Evolutionary conservation across 495 filamentous ascomycete genomes (phyloP).

Genomic region (Aspergillus taichungensis): DNA sequence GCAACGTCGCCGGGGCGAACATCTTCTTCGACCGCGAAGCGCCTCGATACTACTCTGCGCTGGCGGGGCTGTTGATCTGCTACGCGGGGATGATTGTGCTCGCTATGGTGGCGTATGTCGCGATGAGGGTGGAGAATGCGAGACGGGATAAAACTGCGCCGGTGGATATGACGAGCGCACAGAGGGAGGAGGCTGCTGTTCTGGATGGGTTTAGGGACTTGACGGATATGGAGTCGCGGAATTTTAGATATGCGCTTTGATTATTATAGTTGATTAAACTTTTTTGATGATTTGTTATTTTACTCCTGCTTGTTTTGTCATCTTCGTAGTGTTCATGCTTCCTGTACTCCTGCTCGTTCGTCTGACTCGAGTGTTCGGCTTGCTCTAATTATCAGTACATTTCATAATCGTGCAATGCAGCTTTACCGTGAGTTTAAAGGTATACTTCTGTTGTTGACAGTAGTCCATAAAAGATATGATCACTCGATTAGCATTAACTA

Average conservation of each 20-base stretch:
- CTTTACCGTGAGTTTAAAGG: no score
- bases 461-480: no score
- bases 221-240: conserved; percentile 38
- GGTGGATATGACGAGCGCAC: conserved; percentile 4
- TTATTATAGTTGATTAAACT: neutral
- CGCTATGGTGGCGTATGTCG: conserved; percentile 11
- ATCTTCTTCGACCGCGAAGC: conserved; percentile 30
- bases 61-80: conserved; percentile 23
- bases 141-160: conserved; percentile 15
- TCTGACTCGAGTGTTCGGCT: no score
- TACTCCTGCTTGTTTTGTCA: no score
- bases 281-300: neutral
- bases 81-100: conserved; percentile 29
- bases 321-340: neutral
- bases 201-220: conserved; percentile 37
- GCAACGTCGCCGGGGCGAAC: conserved; percentile 39
- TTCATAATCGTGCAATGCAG: no score
- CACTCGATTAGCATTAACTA: no score
- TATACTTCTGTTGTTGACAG: no score
- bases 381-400: no score
- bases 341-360: no score
- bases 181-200: conserved; percentile 17
- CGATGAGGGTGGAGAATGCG: conserved; percentile 22
- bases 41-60: conserved; percentile 27
- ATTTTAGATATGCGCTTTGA: conserved; percentile 35